A percentile compares a stretch with the other conserved stretches of the same genome.
These are phyloP conservation scores for Raffaelea albimanens DNA, from an alignment of 2,329 filamentous ascomycete genomes.

Conservation along the genomic window DNA sequence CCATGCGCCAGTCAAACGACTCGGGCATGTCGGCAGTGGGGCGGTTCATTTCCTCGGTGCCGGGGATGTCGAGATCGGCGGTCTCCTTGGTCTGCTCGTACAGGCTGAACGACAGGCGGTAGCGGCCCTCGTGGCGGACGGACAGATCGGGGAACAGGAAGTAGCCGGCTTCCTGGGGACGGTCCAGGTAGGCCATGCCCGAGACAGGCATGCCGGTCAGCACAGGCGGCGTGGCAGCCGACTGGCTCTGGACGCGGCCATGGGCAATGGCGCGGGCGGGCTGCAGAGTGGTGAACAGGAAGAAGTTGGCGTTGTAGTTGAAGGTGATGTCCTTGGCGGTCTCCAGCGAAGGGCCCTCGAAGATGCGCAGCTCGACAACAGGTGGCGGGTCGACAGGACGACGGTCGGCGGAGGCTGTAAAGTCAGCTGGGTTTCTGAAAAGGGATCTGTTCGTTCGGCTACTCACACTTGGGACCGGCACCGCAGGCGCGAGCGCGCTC, in stretches of 20 bases:
- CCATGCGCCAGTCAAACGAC: slow-evolving; percentile 74
- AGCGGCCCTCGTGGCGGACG: slow-evolving; percentile 89
- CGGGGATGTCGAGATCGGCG: slow-evolving; percentile 61
- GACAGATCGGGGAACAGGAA: slow-evolving; percentile 97
- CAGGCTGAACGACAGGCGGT: slow-evolving; percentile 82
- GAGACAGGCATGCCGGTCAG: slow-evolving; percentile 91
- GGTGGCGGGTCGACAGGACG: slow-evolving; percentile 90
- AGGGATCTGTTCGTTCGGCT: too few species aligned
- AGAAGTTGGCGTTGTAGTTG: slow-evolving; percentile 92
- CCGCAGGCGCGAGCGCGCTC: slow-evolving; percentile 91
- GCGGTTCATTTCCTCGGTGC: slow-evolving; percentile 24
- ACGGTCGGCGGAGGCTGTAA: slow-evolving; percentile 68
- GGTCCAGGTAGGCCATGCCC: slow-evolving; percentile 91
- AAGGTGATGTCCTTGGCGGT: slow-evolving; percentile 69
- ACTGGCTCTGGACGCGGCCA: slow-evolving; percentile 58
- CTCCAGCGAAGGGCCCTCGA: slow-evolving; percentile 57
- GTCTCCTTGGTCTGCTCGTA: slow-evolving; percentile 88
- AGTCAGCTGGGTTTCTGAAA: neutral
- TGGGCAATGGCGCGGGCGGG: slow-evolving; percentile 75
- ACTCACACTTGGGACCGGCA: slow-evolving; percentile 85
- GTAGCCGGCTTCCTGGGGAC: slow-evolving; percentile 71
- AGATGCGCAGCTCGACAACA: slow-evolving; percentile 83
- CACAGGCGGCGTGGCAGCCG: slow-evolving; percentile 68
- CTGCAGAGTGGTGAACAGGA: slow-evolving; percentile 88
- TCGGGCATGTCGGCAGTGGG: slow-evolving; percentile 25